phyloP scores from a whole-genome alignment of 345 rosid genomes.

The Eucalyptus lansdowneana region DNA sequence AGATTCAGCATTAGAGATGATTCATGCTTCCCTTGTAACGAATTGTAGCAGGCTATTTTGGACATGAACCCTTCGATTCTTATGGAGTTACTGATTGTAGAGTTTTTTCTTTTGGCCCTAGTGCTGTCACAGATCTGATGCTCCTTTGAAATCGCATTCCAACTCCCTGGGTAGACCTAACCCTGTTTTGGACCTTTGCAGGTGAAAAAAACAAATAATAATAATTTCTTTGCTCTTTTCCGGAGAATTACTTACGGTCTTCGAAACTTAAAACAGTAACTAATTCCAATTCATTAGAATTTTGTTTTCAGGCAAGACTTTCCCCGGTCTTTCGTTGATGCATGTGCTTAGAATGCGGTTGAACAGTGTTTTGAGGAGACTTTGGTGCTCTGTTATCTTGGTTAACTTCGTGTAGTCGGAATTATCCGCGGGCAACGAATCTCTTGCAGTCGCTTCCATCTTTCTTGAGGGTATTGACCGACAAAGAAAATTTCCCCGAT shows the following conservation, averaged over 20 bases:
- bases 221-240: neutral
- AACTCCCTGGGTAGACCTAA: neutral
- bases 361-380: neutral
- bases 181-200: neutral
- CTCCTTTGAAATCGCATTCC: neutral
- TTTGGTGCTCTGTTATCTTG: neutral
- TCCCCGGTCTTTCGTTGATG: neutral
- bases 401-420: neutral
- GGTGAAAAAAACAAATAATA: neutral
- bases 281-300: neutral
- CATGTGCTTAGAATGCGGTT: neutral
- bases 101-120: neutral
- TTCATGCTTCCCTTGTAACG: neutral
- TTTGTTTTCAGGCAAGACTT: neutral
- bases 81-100: neutral
- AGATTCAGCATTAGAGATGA: neutral
- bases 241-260: neutral
- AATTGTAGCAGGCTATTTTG: neutral
- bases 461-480: neutral
- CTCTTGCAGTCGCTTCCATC: neutral
- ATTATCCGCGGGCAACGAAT: neutral
- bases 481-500: neutral
- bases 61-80: neutral
- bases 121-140: neutral
- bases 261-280: neutral